Conservation (phyloP, 2,329 filamentous ascomycete species). For the Ophiostoma sp. region DNA sequence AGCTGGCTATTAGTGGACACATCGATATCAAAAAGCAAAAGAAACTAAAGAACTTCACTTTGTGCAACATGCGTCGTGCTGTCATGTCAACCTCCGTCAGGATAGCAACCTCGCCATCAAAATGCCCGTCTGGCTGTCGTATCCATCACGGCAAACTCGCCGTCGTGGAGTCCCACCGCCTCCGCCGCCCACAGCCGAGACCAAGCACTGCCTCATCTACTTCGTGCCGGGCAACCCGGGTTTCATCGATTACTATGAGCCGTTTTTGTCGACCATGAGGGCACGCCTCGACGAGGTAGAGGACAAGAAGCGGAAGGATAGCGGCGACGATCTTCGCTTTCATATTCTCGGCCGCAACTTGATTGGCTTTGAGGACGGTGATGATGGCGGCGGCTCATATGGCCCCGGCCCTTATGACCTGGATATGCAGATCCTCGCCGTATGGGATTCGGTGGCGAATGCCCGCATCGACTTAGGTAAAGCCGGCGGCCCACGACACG, state of each 20-base stretch:
- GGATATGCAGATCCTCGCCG: slow-evolving; percentile 53
- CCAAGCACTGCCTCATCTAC: slow-evolving; percentile 56
- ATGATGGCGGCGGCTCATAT: slow-evolving; percentile 47
- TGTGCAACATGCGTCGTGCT: not conserved
- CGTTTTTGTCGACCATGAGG: slow-evolving; percentile 63
- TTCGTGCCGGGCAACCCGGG: slow-evolving; percentile 78
- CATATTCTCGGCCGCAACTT: slow-evolving; percentile 61
- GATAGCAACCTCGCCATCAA: not conserved
- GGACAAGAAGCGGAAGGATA: slow-evolving; percentile 23
- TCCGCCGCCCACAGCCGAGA: not conserved
- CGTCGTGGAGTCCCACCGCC: not conserved
- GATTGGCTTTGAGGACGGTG: slow-evolving; percentile 57
- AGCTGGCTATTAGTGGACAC: not conserved
- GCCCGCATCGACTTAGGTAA: slow-evolving; percentile 32
- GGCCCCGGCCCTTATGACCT: slow-evolving; percentile 50
- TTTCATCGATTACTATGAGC: slow-evolving; percentile 69
- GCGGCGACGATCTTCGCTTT: slow-evolving; percentile 40
- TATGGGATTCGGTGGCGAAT: slow-evolving; percentile 43
- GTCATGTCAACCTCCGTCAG: not conserved
- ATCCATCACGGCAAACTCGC: slow-evolving; percentile 21
- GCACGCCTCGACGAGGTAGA: slow-evolving; percentile 51
- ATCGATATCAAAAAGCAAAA: not conserved
- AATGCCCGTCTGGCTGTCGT: slow-evolving; percentile 29
- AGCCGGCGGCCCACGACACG: slow-evolving; percentile 36
- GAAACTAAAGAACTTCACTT: not conserved